Evolutionary conservation across 441 rosid genomes (phyloP), one percentile per base, ranked within the genome.

Genomic region (Raphanus hybrid): DNA sequence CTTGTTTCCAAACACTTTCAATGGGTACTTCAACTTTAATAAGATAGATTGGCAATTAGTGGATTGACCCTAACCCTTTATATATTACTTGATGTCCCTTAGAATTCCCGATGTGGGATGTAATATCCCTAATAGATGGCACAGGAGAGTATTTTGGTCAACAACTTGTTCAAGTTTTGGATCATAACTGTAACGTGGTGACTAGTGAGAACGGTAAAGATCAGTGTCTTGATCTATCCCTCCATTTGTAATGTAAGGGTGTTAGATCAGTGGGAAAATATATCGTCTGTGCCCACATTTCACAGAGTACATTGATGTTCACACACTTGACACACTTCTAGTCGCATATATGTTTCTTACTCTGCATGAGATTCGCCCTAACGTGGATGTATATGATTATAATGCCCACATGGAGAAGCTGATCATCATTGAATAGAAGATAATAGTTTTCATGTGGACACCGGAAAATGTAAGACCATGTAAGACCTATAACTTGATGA

Each of bases 151-250:
- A 15, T 64, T 59, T 34, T 48, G 59, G 59, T 35, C 75, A 74
- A 58, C 57, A 64, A 70, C 64, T 14, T 23, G 78, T 67, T 41
- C 57, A 69, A 3, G n/a, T 69, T 70, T 74, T 39, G 68, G 82
- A 73, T 41, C 68, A 78, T 68, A 71, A 52, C 8, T 72, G 60
- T 60, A 69, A 66, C 20, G 80, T 73, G 20, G 67, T 29, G 55
- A 70, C 12, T 4, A 72, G 45, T 23, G 80, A 52, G 6, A 80
- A 78, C 29, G 76, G 78, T 54, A 79, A 83, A 61, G 90, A 88
- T 78, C 83, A 76, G 16, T 86, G 84, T 64, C 86, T 93, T 74
- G 98, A 93, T 80, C 80, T 93, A 26, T 88, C 98, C 54, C 97
- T 93, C 71, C 97, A 88, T 85, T 82, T 93, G 63, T 93, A 81